Evolutionary conservation across 2,329 filamentous ascomycete genomes (phyloP).

Genomic region (Monilinia fructicola): DNA sequence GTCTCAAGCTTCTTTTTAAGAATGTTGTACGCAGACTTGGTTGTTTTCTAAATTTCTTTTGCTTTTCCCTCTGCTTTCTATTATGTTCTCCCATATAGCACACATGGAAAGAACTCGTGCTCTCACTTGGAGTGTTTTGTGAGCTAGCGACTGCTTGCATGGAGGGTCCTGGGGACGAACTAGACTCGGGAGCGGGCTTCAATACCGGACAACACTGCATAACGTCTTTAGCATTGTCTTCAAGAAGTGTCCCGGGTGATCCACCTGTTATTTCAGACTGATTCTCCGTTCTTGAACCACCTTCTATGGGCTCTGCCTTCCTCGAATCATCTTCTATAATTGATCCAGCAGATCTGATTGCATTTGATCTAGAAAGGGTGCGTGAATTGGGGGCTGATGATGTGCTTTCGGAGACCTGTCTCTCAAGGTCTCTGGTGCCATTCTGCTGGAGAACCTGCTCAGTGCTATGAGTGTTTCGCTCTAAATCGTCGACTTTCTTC

Average conservation of each 20-base stretch:
- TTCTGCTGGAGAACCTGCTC: too few relatives aligned
- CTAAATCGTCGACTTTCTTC: neutral
- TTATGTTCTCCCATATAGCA: too few relatives aligned
- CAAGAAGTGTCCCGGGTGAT: neutral
- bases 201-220: fast-evolving
- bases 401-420: neutral
- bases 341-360: neutral
- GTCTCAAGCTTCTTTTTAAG: too few relatives aligned
- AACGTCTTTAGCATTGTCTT: neutral
- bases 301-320: neutral
- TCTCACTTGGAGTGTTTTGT: neutral
- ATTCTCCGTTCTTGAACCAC: neutral
- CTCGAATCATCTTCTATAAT: neutral
- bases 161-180: too few relatives aligned
- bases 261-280: neutral
- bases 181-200: neutral
- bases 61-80: too few relatives aligned
- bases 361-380: neutral
- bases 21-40: too few relatives aligned
- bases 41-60: too few relatives aligned
- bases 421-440: neutral
- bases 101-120: too few relatives aligned
- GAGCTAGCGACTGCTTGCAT: too few relatives aligned
- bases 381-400: too few relatives aligned
- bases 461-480: neutral